These are phyloP conservation scores for Nyctanthes arbortristis DNA, from an alignment of 257 asterid species.

Conservation along the genomic window DNA sequence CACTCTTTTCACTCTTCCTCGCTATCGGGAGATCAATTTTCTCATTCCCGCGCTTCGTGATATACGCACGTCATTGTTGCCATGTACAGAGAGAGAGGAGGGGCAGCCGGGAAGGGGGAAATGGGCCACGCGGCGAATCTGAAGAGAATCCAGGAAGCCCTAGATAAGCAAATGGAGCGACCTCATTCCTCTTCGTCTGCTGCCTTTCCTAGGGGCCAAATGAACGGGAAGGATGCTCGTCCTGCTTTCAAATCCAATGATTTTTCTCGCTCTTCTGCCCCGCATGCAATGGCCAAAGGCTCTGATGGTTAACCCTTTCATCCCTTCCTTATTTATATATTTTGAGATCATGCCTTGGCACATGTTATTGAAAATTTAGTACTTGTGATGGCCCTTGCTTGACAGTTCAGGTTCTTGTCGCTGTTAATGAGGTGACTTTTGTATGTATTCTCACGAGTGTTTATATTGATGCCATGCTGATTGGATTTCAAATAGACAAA, in stretches of 20 bases:
- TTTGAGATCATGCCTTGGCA: too few relatives aligned
- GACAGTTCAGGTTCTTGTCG: background rate
- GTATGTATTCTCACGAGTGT: background rate
- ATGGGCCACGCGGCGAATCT: slow-evolving; percentile 47
- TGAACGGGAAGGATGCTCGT: slow-evolving; percentile 6
- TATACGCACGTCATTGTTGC: slow-evolving; percentile 3
- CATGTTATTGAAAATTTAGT: background rate
- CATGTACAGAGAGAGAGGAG: slow-evolving; percentile 40
- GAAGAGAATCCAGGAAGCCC: slow-evolving; percentile 52
- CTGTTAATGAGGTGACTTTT: background rate
- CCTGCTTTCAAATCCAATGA: slow-evolving; percentile 10
- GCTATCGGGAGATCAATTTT: background rate
- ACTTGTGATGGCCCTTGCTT: background rate
- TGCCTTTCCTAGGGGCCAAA: background rate
- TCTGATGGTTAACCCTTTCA: slow-evolving; percentile 21
- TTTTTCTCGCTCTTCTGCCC: too few relatives aligned
- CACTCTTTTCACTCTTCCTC: background rate
- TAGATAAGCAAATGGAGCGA: slow-evolving; percentile 48
- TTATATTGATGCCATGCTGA: background rate
- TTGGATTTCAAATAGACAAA: background rate
- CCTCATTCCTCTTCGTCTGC: slow-evolving; percentile 21
- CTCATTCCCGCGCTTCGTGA: too few relatives aligned
- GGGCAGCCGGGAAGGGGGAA: slow-evolving; percentile 41
- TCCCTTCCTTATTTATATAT: background rate
- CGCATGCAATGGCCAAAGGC: slow-evolving; percentile 13